These are phyloP conservation scores for Turnera subulata DNA, from an alignment of 345 rosid species.

Conservation along the genomic window DNA sequence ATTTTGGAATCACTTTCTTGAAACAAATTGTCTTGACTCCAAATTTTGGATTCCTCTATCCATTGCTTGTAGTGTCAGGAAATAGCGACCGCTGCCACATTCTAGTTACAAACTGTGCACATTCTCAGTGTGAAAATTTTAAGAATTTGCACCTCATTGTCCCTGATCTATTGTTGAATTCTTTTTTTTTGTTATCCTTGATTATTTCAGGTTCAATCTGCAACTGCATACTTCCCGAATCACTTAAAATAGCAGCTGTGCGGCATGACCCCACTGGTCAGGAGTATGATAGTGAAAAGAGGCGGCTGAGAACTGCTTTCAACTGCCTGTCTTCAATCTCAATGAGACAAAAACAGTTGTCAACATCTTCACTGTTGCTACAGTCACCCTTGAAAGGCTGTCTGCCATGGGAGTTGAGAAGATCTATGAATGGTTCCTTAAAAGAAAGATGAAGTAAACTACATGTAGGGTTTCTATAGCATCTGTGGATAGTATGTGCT, in stretches of 20 bases:
- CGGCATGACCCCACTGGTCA: slow-evolving; percentile 55
- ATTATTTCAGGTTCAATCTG: slow-evolving; percentile 66
- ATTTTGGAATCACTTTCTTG: too few relatives aligned
- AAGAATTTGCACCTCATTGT: neutral
- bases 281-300: slow-evolving; percentile 63
- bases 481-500: slow-evolving; percentile 1
- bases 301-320: slow-evolving; percentile 56
- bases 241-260: slow-evolving; percentile 64
- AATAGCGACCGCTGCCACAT: too few relatives aligned
- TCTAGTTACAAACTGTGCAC: too few relatives aligned
- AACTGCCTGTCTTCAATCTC: slow-evolving; percentile 80
- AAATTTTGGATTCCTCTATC: neutral
- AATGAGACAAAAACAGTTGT: slow-evolving; percentile 75
- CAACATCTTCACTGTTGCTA: slow-evolving; percentile 52
- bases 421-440: slow-evolving; percentile 52
- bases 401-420: slow-evolving; percentile 18
- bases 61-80: neutral
- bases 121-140: too few relatives aligned
- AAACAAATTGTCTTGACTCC: neutral
- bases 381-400: slow-evolving; percentile 23
- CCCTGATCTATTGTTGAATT: neutral
- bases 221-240: slow-evolving; percentile 86
- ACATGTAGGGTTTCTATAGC: neutral
- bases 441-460: slow-evolving; percentile 57
- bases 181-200: neutral